Conservation (phyloP, 306 rosid genomes). For the Fragaria ananassa region DNA sequence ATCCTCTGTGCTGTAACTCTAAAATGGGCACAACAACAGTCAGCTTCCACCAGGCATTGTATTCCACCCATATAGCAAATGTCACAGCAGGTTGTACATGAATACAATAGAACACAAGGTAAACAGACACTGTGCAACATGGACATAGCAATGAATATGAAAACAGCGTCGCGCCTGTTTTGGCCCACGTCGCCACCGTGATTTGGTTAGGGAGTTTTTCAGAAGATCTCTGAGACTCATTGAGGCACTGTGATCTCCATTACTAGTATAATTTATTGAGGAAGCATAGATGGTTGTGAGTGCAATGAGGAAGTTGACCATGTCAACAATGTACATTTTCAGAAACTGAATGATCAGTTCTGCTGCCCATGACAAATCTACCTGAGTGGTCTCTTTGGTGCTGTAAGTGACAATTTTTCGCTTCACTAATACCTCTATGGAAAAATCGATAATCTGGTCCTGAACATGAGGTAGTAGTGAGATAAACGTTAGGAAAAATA, state of each 20-base stretch:
- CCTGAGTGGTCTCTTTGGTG: neutral
- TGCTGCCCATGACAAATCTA: neutral
- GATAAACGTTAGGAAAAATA: neutral
- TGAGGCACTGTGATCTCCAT: neutral
- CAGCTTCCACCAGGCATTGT: slow-evolving; percentile 10
- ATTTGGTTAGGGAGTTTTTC: neutral
- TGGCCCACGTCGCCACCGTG: neutral
- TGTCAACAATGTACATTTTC: neutral
- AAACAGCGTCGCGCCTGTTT: neutral
- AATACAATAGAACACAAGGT: neutral
- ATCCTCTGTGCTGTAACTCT: neutral
- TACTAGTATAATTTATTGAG: neutral
- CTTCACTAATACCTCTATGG: neutral
- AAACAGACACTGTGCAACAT: neutral
- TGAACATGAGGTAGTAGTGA: neutral
- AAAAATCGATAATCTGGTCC: neutral
- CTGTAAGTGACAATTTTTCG: neutral
- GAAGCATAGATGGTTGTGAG: neutral
- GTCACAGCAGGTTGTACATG: neutral
- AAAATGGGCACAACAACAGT: slow-evolving; percentile 1
- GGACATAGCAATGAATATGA: neutral
- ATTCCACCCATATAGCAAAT: neutral
- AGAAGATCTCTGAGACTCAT: neutral
- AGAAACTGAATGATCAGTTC: neutral
- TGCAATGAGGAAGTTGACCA: neutral